Evolutionary conservation across 768 basidiomycete species (phyloP).

Genomic region (Psilocybe cyanescens): DNA sequence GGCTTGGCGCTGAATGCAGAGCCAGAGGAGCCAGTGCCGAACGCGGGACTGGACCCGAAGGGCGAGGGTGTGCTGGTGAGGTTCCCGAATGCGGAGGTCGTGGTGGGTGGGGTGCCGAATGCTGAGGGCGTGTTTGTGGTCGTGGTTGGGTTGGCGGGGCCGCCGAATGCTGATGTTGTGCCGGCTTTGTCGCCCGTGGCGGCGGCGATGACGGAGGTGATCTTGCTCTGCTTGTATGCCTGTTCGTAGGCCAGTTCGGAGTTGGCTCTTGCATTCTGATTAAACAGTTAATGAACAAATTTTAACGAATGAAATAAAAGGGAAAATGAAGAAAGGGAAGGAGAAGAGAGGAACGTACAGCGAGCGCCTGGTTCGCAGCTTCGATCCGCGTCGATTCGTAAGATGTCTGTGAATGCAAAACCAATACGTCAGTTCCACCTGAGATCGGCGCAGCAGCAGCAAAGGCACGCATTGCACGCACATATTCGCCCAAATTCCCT

Average conservation of each 20-base stretch:
- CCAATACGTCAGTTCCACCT: background rate
- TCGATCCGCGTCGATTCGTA: constrained; percentile 63
- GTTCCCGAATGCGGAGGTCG: constrained; percentile 16
- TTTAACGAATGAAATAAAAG: background rate
- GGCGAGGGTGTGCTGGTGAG: constrained; percentile 3
- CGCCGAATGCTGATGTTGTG: background rate
- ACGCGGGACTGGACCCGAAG: constrained; percentile 31
- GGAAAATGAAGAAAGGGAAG: background rate
- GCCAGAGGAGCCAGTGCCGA: constrained; percentile 26
- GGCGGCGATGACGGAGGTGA: constrained; percentile 19
- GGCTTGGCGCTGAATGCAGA: constrained; percentile 22
- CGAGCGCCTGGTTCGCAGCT: constrained; percentile 52
- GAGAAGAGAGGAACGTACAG: constrained; percentile 30
- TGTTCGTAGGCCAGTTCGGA: constrained; percentile 52
- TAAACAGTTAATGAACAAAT: background rate
- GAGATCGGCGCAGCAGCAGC: too few relatives aligned
- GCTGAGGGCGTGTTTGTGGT: too few relatives aligned
- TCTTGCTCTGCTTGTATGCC: constrained; percentile 47
- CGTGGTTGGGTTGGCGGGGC: background rate
- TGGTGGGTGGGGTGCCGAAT: constrained; percentile 6
- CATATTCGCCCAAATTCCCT: constrained; percentile 69
- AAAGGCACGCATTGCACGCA: constrained; percentile 36
- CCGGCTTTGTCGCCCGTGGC: constrained; percentile 8
- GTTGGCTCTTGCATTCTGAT: constrained; percentile 53
- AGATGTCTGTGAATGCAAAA: constrained; percentile 26